Evolutionary conservation across 75 land plant species (phyloP).

Genomic region (Larix kaempferi): DNA sequence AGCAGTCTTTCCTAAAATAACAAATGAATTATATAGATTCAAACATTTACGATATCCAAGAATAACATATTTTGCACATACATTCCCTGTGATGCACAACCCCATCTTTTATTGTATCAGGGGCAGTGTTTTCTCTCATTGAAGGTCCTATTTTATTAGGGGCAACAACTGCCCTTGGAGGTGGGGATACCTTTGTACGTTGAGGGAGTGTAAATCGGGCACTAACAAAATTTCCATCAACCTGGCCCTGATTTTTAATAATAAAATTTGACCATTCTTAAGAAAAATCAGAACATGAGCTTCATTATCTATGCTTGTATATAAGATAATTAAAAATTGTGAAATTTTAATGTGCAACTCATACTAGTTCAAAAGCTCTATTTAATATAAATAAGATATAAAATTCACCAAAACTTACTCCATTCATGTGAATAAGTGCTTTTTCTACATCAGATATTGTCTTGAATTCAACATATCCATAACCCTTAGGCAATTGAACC

Average conservation of each 20-base stretch:
- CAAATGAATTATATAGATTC: background rate
- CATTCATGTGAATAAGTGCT: constrained; percentile 84
- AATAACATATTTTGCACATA: constrained; percentile 20
- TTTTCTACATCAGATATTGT: constrained; percentile 85
- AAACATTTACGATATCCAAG: background rate
- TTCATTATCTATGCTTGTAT: background rate
- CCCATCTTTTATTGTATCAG: constrained; percentile 60
- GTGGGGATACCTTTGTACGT: constrained; percentile 48
- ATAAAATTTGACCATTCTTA: background rate
- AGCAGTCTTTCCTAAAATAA: background rate
- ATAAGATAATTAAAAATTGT: background rate
- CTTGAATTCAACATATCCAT: constrained; percentile 88
- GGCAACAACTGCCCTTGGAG: constrained; percentile 43
- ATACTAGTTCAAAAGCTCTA: background rate
- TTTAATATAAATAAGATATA: background rate
- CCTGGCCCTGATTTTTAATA: constrained; percentile 66
- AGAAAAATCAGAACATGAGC: background rate
- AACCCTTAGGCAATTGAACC: constrained; percentile 87
- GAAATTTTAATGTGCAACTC: background rate
- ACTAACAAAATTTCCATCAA: constrained; percentile 81
- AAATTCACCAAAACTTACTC: constrained; percentile 40
- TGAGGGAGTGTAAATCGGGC: constrained; percentile 72
- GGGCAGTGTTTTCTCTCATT: constrained; percentile 38
- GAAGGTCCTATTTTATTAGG: constrained; percentile 55
- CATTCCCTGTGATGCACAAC: constrained; percentile 64